phyloP scores from a whole-genome alignment of 2,329 filamentous ascomycete species.

The Scedosporium aurantiacum region DNA sequence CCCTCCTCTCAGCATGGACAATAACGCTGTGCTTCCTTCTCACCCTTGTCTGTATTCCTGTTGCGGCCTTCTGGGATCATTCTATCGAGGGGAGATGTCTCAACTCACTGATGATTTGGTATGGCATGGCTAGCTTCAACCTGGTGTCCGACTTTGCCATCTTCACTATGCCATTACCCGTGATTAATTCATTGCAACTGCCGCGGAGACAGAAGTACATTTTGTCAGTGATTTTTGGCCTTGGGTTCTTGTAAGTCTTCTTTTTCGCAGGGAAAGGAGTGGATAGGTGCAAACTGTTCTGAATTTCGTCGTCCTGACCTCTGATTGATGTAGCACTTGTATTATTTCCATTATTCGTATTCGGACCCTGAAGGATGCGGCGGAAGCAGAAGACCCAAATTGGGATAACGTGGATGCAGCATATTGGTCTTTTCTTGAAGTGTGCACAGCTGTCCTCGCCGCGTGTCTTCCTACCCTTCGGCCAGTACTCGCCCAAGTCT shows the following conservation, averaged over 20 bases:
- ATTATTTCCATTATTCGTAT: constrained; percentile 19
- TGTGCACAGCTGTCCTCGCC: constrained; percentile 18
- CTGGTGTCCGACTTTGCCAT: constrained; percentile 17
- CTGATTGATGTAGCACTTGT: constrained; percentile 13
- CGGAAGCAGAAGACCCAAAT: constrained; percentile 13
- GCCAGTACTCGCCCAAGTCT: constrained; percentile 15
- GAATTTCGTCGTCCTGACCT: not conserved
- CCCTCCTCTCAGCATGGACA: constrained; percentile 18
- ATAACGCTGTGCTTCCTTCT: constrained; percentile 18
- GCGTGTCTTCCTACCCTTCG: constrained; percentile 19
- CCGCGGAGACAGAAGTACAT: constrained; percentile 14
- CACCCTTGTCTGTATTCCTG: constrained; percentile 17
- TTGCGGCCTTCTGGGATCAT: constrained; percentile 16
- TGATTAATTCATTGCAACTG: constrained; percentile 14
- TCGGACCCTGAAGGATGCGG: constrained; percentile 16
- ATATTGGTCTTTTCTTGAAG: constrained; percentile 20
- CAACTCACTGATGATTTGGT: constrained; percentile 17
- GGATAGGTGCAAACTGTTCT: not conserved
- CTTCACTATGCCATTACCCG: constrained; percentile 16
- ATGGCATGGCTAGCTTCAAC: constrained; percentile 17
- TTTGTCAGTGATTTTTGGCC: constrained; percentile 13
- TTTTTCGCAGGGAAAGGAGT: not conserved
- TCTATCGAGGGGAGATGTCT: constrained; percentile 15
- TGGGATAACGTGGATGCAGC: constrained; percentile 21
- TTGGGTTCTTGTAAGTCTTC: constrained; percentile 18